phyloP scores from a whole-genome alignment of 1,139 yeast genomes.

The Pichia sp. region DNA sequence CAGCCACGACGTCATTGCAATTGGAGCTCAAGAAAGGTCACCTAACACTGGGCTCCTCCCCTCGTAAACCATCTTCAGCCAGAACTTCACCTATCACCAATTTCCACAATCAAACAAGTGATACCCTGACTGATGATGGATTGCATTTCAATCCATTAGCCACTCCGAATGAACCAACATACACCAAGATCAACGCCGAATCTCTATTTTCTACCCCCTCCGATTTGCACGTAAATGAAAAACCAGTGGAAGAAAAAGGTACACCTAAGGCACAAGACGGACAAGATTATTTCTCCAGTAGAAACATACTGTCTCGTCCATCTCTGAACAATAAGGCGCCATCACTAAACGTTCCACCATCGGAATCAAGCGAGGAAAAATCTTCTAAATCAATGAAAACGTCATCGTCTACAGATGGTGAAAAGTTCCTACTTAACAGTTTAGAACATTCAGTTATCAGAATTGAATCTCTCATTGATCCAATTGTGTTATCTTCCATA shows the following conservation, averaged over 20 bases:
- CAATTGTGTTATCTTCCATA: conserved; percentile 6
- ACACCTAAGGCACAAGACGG: no score
- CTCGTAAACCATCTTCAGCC: conserved; percentile 21
- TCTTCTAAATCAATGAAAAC: no score
- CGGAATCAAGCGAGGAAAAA: no score
- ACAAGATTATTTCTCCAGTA: no score
- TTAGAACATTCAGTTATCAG: conserved; percentile 46
- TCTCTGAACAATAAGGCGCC: no score
- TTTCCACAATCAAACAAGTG: background rate
- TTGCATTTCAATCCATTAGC: conserved; percentile 5
- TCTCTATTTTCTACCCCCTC: no score
- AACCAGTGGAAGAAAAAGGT: no score
- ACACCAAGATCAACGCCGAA: conserved; percentile 14
- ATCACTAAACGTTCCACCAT: no score
- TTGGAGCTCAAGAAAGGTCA: conserved; percentile 3
- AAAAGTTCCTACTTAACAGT: conserved; percentile 39
- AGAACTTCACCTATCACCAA: conserved; percentile 10
- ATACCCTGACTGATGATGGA: conserved; percentile 1
- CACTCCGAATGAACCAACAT: conserved; percentile 13
- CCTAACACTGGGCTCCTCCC: conserved; percentile 25
- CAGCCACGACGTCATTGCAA: no score
- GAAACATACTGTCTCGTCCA: no score
- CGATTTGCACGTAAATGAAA: no score
- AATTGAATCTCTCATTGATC: conserved; percentile 49
- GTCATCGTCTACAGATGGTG: no score